Base-by-base conservation (phyloP, 2,329 filamentous ascomycete genomes). In the Fusarium incarnatum region DNA sequence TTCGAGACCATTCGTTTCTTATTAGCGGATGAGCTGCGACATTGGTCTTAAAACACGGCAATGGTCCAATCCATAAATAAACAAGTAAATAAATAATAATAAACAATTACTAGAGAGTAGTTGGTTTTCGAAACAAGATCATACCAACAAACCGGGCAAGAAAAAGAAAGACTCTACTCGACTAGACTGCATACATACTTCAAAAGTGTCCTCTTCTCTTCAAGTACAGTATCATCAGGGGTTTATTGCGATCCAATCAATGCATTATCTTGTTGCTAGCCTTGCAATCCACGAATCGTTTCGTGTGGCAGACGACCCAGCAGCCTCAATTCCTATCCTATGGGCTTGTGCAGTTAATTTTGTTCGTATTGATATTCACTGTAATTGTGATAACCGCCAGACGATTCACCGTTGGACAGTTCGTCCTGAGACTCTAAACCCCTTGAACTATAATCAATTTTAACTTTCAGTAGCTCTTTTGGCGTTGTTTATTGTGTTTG, bases 251-350 rank as follows among this genome's bases (percentile, higher is more conserved):
- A 71, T 60, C 62, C 68, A 73, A 73, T 64, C 62, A 61, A 61
- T 62, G 32, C 37, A 12, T 53, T 66, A 42, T 41, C 40, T 59
- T 41, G 50, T 56, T 46, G 55, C 56, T 56, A 55, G 68, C 60
- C 61, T 72, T 53, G 41, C 34, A 50, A 64, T 37, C 55, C 44
- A 59, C 58, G 60, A 67, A 64, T 60, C 48, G 66, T 72, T 71
- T 75, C 64, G 61, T 70, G 68, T 69, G 68, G 64, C 44, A 58
- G 68, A 54, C 65, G 61, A 72, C 60, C 55, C 50, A 48, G 32
- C 55, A 72, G 69, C 69, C 68, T 70, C 65, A 70, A 72, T 72
- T 71, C 61, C 65, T 37, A 70, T 48, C 52, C 40, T 70, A 52
- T 30, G 44, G 44, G 9, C 34, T 37, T 12, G 18, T 37, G 18